Conservation (phyloP, 306 rosid genomes). For the Cyclanthera cordifolia region DNA sequence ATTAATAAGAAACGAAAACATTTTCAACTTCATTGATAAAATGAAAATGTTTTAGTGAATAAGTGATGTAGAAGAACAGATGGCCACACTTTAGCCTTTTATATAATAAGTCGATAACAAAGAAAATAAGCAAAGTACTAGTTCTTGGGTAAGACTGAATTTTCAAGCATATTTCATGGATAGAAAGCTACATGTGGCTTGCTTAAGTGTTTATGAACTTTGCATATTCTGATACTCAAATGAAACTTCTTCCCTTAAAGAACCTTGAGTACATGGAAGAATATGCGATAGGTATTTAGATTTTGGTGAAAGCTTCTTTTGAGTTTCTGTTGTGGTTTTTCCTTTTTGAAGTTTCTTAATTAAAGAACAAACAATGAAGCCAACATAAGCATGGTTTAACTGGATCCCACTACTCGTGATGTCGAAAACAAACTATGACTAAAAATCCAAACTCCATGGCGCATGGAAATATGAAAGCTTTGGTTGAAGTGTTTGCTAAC, state of each 20-base stretch:
- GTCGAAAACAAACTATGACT: neutral
- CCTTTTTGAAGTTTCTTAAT: neutral
- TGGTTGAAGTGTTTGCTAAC: neutral
- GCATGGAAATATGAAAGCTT: neutral
- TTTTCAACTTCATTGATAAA: too few relatives aligned
- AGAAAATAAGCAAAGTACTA: too few relatives aligned
- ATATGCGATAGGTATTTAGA: neutral
- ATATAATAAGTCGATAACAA: too few relatives aligned
- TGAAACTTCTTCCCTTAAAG: neutral
- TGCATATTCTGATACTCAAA: neutral
- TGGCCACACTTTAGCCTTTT: too few relatives aligned
- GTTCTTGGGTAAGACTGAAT: too few relatives aligned
- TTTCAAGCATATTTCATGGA: too few relatives aligned
- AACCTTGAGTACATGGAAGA: neutral
- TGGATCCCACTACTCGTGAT: too few relatives aligned
- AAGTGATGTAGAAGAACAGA: too few relatives aligned
- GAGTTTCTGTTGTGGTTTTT: neutral
- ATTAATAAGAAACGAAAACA: too few relatives aligned
- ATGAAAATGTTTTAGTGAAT: too few relatives aligned
- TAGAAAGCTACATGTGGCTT: neutral
- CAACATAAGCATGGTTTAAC: too few relatives aligned
- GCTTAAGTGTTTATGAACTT: neutral
- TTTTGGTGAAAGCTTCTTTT: neutral
- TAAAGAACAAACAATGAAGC: neutral
- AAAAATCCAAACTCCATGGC: neutral